These are phyloP conservation scores for Puccinia horiana DNA, from an alignment of 1,284 basidiomycete genomes.

Conservation along the genomic window DNA sequence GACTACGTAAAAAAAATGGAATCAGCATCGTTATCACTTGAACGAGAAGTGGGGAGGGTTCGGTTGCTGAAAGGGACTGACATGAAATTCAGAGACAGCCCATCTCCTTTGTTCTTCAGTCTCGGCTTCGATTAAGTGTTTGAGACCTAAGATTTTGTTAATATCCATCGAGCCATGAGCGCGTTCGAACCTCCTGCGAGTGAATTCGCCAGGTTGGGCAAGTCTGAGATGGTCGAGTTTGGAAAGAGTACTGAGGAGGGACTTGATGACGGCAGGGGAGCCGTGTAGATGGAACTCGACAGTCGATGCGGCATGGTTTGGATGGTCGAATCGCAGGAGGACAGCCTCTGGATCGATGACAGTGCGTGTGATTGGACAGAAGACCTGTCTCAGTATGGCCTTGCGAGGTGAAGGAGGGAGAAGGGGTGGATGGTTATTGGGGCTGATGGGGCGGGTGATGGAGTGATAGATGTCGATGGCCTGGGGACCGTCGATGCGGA, in stretches of 20 bases:
- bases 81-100: conserved; percentile 70
- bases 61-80: conserved; percentile 55
- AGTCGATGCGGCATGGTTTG: conserved; percentile 57
- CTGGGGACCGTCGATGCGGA: conserved; percentile 77
- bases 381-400: conserved; percentile 70
- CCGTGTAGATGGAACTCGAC: conserved; percentile 84
- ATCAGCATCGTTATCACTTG: background rate
- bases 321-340: conserved; percentile 34
- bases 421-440: background rate
- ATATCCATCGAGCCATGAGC: conserved; percentile 67
- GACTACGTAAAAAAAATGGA: conserved; percentile 55
- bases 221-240: conserved; percentile 67
- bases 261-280: conserved; percentile 73
- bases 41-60: background rate
- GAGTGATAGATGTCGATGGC: conserved; percentile 66
- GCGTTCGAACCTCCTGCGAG: conserved; percentile 73
- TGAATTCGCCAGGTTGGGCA: conserved; percentile 83
- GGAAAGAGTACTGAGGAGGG: conserved; percentile 69
- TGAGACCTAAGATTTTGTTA: conserved; percentile 79
- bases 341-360: conserved; percentile 66
- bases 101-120: conserved; percentile 76
- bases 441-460: conserved; percentile 62
- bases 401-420: conserved; percentile 63
- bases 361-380: conserved; percentile 68
- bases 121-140: conserved; percentile 79